Percentiles rank a stretch among this genome's conserved stretches.
Conservation (phyloP, 177 flowering plant species). For the Vitis hybrid region DNA sequence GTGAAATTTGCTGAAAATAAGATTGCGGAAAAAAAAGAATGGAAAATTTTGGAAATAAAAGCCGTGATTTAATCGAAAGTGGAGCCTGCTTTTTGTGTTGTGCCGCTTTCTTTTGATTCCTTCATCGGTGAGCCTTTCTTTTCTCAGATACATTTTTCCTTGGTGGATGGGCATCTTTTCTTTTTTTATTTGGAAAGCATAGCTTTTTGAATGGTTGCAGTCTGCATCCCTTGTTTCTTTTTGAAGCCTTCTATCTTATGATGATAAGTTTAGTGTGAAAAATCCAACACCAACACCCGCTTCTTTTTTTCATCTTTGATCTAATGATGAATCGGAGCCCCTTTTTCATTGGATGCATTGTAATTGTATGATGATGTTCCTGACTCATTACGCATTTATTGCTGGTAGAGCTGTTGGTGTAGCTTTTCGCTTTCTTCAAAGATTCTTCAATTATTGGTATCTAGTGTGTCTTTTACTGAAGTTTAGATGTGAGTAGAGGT, state of each 20-base stretch:
- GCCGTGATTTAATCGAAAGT: not conserved
- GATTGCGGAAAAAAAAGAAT: no score
- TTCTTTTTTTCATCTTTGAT: not conserved
- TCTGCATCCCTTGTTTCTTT: not conserved
- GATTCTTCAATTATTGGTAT: constrained; percentile 13
- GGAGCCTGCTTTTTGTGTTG: not conserved
- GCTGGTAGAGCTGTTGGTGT: not conserved
- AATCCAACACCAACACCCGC: not conserved
- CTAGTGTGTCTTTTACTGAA: constrained; percentile 8
- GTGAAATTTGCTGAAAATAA: no score
- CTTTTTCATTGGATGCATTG: constrained; percentile 1
- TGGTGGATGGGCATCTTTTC: constrained; percentile 17
- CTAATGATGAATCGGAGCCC: not conserved
- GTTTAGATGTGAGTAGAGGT: not conserved
- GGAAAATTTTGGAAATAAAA: no score
- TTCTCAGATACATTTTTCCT: not conserved
- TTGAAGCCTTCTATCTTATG: not conserved
- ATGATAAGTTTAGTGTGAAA: not conserved
- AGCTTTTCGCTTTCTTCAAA: constrained; percentile 7
- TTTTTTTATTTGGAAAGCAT: constrained; percentile 1
- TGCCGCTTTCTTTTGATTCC: not conserved
- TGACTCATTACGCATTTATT: constrained; percentile 4
- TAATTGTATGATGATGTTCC: constrained; percentile 14
- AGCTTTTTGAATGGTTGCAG: not conserved
- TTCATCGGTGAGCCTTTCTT: not conserved